Evolutionary conservation across 768 basidiomycete species (phyloP).

Genomic region (Lanmaoa pseudosensibilis): DNA sequence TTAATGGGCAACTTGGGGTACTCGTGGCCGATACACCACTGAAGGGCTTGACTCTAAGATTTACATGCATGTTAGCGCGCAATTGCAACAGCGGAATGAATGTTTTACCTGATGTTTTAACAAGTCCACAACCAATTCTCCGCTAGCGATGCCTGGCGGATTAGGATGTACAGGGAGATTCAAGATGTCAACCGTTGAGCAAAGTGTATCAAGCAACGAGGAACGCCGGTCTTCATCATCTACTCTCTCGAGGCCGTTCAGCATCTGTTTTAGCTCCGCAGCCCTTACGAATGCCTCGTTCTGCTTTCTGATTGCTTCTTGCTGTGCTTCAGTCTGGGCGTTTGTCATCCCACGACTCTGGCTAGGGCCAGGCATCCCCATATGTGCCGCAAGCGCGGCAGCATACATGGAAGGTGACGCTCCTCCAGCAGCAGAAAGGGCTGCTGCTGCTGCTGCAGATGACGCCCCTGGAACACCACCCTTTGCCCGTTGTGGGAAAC

Average conservation of each 20-base stretch:
- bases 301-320: slow-evolving; percentile 29
- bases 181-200: slow-evolving; percentile 67
- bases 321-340: slow-evolving; percentile 36
- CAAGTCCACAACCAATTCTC: slow-evolving; percentile 68
- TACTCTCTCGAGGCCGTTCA: slow-evolving; percentile 70
- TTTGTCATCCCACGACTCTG: slow-evolving; percentile 12
- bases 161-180: slow-evolving; percentile 67
- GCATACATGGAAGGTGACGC: slow-evolving; percentile 14
- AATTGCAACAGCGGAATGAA: not conserved
- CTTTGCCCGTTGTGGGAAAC: slow-evolving; percentile 40
- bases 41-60: slow-evolving; percentile 71
- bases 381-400: slow-evolving; percentile 17
- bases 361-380: slow-evolving; percentile 21
- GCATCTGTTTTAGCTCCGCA: slow-evolving; percentile 61
- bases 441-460: slow-evolving; percentile 15
- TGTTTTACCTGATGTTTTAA: slow-evolving; percentile 73
- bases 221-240: slow-evolving; percentile 72
- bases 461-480: slow-evolving; percentile 18
- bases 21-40: slow-evolving; percentile 84
- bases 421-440: slow-evolving; percentile 16
- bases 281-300: slow-evolving; percentile 58
- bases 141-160: slow-evolving; percentile 69
- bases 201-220: slow-evolving; percentile 69
- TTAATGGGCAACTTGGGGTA: slow-evolving; percentile 71
- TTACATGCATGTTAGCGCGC: not conserved